These are phyloP conservation scores for Petunia hybrid DNA, from an alignment of 305 asterid genomes.

Conservation along the genomic window DNA sequence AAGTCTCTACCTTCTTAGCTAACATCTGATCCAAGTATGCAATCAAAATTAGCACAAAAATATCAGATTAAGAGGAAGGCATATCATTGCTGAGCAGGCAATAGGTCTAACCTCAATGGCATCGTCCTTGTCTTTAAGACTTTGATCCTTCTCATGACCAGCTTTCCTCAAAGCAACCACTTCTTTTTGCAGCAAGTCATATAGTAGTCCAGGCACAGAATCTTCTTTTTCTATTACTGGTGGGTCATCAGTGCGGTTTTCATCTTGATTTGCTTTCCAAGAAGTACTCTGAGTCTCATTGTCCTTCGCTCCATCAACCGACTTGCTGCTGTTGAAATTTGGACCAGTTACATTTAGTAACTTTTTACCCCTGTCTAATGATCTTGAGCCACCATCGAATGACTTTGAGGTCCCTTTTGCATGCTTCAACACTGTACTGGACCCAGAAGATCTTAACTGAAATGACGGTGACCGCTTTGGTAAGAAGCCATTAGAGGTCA, in stretches of 20 bases:
- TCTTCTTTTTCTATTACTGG: constrained; percentile 74
- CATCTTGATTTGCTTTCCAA: constrained; percentile 81
- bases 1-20: constrained; percentile 95
- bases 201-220: constrained; percentile 77
- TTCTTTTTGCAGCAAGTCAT: constrained; percentile 91
- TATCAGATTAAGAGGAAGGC: constrained; percentile 25
- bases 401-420: constrained; percentile 99
- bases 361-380: constrained; percentile 81
- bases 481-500: constrained; percentile 83
- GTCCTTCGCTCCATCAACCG: constrained; percentile 91
- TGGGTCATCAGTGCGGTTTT: constrained; percentile 57
- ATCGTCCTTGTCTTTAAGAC: constrained; percentile 99
- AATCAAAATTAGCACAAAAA: constrained; percentile 28
- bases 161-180: constrained; percentile 90
- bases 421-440: constrained; percentile 87
- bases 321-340: constrained; percentile 87
- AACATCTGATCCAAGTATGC: constrained; percentile 66
- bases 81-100: constrained; percentile 30
- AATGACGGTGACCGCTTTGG: constrained; percentile 97
- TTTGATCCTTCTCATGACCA: constrained; percentile 94
- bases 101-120: constrained; percentile 83
- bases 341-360: constrained; percentile 91
- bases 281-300: constrained; percentile 65
- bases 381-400: constrained; percentile 95
- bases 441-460: constrained; percentile 86